A percentile compares a stretch with the other conserved stretches of the same genome.
Evolutionary conservation across 768 basidiomycete species (phyloP).

Genomic region (Chalciporus sphaerocephalus): DNA sequence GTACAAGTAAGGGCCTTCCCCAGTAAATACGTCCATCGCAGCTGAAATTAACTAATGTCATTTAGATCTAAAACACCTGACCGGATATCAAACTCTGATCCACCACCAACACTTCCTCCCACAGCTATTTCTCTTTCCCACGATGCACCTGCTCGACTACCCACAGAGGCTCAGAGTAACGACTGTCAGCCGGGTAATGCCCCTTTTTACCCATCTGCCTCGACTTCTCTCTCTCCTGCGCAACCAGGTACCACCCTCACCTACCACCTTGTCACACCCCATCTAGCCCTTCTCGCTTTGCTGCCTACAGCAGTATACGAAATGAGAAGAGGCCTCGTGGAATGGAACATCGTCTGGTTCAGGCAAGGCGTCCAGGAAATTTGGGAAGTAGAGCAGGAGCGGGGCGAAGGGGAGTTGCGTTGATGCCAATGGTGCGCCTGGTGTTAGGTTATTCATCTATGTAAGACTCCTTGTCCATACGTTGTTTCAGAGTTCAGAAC

Average conservation of each 20-base stretch:
- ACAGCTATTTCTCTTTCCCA: neutral
- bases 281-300: constrained; percentile 66
- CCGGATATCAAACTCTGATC: neutral
- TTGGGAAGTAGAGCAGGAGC: constrained; percentile 66
- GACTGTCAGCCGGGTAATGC: constrained; percentile 32
- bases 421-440: neutral
- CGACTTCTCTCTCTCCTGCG: constrained; percentile 56
- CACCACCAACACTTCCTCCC: constrained; percentile 13
- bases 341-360: constrained; percentile 86
- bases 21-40: neutral
- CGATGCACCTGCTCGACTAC: neutral
- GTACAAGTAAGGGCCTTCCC: constrained; percentile 57
- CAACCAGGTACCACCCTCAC: constrained; percentile 70
- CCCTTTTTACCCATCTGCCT: constrained; percentile 65
- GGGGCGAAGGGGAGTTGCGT: constrained; percentile 21
- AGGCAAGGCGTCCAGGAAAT: constrained; percentile 81
- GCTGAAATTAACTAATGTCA: constrained; percentile 6
- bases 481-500: neutral
- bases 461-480: neutral
- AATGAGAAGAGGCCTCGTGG: constrained; percentile 67
- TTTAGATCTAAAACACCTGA: constrained; percentile 22
- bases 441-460: neutral
- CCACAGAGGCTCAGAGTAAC: constrained; percentile 1
- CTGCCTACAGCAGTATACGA: constrained; percentile 72
- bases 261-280: constrained; percentile 75